Evolutionary conservation across 331 rosid species (phyloP).

Genomic region (Malus hybrid): DNA sequence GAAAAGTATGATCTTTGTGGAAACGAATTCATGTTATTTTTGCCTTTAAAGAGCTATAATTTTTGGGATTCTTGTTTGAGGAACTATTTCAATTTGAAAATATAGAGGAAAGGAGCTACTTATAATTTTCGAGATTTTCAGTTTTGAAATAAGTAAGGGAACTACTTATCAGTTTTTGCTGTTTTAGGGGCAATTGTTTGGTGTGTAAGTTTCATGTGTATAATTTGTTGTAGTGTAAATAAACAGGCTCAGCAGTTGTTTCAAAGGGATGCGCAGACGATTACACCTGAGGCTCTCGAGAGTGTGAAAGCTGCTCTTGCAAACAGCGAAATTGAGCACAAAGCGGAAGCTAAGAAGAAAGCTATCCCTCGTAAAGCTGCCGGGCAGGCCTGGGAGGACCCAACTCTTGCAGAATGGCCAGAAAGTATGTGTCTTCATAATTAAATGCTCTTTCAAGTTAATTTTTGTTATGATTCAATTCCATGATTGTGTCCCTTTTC

Average conservation of each 20-base stretch:
- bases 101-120: too few relatives aligned
- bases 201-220: not conserved
- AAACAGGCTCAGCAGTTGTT: slow-evolving; percentile 85
- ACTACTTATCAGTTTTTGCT: not conserved
- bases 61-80: not conserved
- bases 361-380: slow-evolving; percentile 97
- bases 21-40: not conserved
- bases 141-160: not conserved
- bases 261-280: slow-evolving; percentile 86
- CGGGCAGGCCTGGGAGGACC: slow-evolving; percentile 94
- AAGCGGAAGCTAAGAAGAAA: slow-evolving; percentile 76
- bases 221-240: not conserved
- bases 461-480: not conserved
- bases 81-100: not conserved
- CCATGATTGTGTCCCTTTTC: not conserved
- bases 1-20: not conserved
- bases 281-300: slow-evolving; percentile 88
- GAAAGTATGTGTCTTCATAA: slow-evolving; percentile 42
- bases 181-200: not conserved
- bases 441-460: not conserved
- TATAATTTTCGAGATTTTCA: not conserved
- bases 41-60: not conserved
- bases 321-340: slow-evolving; percentile 79
- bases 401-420: slow-evolving; percentile 95
- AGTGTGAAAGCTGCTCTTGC: slow-evolving; percentile 94